Base-by-base conservation (phyloP, 768 basidiomycete genomes). In the Candolleomyces aberdarensis region DNA sequence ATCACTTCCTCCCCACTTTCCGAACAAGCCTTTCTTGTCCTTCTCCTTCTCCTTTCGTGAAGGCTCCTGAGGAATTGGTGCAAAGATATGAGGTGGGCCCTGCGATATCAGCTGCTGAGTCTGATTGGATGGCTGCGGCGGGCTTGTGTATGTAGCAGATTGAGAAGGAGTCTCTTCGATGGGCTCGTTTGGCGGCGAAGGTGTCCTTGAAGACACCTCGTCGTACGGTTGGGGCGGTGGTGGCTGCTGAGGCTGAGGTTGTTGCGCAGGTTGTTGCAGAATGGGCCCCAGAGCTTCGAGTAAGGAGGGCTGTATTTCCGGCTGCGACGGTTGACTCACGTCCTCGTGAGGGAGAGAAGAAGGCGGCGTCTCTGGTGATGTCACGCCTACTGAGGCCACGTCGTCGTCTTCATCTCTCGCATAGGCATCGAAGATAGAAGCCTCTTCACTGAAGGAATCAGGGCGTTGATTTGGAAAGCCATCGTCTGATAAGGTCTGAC, bases 371-470 rank as follows among this genome's bases (percentile, higher is more conserved):
- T 51, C 36, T 15, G 62, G 60, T 52, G 69, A 66, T 31, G 72
- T 67, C 36, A 78, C 74, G 41, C 73, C 66, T n/a, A 73, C 69
- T 60, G 74, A 65, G 36, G 73, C 39, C 20, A 70, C 64, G 10
- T 85, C 83, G 6, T 86, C 83, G 8, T 86, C 86, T 41, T 80
- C 82, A 47, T 81, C 81, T 46, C 78, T 72, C 20, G 76, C 84
- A 68, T 98, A 96, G 11, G 92, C 84, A 66, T 96, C 94, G 69
- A 89, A 93, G 63, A 96, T 95, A 41, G 82, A 83, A 3, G 85
- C 74, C 64, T 95, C 94, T 62, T 93, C 92, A 61, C 86, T 89
- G 67, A 87, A 93, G 1, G 90, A 89, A 48, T 92, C 86, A 1
- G 90, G 89, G 55, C 88, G 72, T 36, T 71, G 64, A 41, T 61